Percentiles rank a stretch among this genome's conserved stretches.
Conservation (phyloP, 2,329 filamentous ascomycete genomes). For the Lachnellula hyalina region DNA sequence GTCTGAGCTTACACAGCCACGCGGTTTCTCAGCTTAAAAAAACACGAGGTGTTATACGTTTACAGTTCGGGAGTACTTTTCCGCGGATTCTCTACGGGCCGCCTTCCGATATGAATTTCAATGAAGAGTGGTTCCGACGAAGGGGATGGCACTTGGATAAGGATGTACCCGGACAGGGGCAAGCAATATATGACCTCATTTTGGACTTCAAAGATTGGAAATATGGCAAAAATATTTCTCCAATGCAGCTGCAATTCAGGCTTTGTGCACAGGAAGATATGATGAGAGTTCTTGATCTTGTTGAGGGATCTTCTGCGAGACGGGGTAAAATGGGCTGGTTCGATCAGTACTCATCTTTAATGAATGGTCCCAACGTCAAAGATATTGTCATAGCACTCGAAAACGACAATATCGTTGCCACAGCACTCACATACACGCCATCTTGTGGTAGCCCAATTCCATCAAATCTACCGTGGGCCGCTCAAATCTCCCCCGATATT, state of each 20-base stretch:
- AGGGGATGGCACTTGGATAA: constrained; percentile 49
- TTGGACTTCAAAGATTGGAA: constrained; percentile 46
- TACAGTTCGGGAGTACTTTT: constrained; percentile 55
- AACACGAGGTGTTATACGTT: constrained; percentile 46
- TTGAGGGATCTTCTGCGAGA: constrained; percentile 41
- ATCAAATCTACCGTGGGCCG: constrained; percentile 52
- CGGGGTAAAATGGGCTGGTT: constrained; percentile 52
- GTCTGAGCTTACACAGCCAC: constrained; percentile 47
- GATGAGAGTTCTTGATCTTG: constrained; percentile 43
- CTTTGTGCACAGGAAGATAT: constrained; percentile 36
- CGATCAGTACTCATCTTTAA: constrained; percentile 51
- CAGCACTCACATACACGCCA: constrained; percentile 50
- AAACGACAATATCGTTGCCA: constrained; percentile 43
- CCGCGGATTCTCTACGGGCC: constrained; percentile 53
- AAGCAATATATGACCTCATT: constrained; percentile 49
- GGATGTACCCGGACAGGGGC: constrained; percentile 41
- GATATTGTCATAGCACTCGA: constrained; percentile 52
- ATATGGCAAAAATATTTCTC: constrained; percentile 34
- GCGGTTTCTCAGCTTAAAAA: constrained; percentile 44
- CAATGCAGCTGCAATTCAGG: constrained; percentile 36
- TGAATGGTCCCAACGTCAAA: constrained; percentile 41
- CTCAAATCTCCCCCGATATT: constrained; percentile 43
- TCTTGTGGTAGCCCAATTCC: constrained; percentile 41
- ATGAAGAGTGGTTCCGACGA: constrained; percentile 47
- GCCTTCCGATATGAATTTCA: constrained; percentile 35